Base-by-base conservation (phyloP, 2,329 filamentous ascomycete species). In the Alternaria sp. region DNA sequence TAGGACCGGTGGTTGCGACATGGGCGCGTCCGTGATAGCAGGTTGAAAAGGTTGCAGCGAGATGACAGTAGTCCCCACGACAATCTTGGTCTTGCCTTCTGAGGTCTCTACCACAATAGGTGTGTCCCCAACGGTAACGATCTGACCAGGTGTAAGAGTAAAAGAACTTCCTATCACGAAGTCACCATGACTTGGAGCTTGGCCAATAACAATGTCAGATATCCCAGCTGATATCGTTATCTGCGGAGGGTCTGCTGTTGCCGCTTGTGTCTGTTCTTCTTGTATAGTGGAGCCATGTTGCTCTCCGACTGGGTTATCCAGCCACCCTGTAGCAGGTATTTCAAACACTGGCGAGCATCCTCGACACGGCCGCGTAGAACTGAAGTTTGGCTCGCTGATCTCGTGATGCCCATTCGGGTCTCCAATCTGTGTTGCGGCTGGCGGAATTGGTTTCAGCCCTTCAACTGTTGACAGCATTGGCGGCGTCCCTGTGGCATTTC, bases 361-460 rank as follows among this genome's bases (percentile, higher is more conserved):
- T 61, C 61, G 61, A 54, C 76, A 78, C 1, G 68, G 61, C 21
- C 63, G 64, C 9, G 75, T 78, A 23, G 61, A 65, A 44, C 64
- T 73, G 46, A 77, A 73, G 28, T 74, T 69, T 28, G 73, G 75
- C 59, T 77, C 75, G 7, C 70, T 66, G 23, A 77, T 73, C 43
- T 77, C 75, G 60, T 76, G 70, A 52, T 76, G 74, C 10, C 74
- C 75, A 45, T 75, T 64, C 1, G 74, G 74, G 23, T 75, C 68
- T 17, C 74, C 74, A 7, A 67, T 58, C 11, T 69, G 63, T 28
- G 68, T 74, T 43, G 66, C 70, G 12, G 65, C 65, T 21, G 69
- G 66, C 21, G 73, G 71, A 51, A 74, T 71, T 23, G 74, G 74
- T 62, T 52, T 62, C 3, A 75, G 62, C 21, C 60, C 65, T 69